phyloP scores from a whole-genome alignment of 2,329 filamentous ascomycete species.

The Fusarium poae region DNA sequence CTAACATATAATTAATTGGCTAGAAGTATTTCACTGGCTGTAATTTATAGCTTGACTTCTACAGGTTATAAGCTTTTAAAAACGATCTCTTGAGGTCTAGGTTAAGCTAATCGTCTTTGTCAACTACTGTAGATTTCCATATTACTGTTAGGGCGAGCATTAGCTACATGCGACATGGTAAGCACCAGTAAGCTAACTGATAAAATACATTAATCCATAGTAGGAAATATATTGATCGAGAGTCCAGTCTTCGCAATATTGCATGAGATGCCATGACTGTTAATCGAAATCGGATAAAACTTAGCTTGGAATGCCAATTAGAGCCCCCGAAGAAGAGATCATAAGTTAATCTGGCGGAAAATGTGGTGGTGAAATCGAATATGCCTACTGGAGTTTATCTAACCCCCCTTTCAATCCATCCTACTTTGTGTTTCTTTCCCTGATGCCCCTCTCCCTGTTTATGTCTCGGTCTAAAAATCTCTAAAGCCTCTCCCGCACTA shows the following conservation, averaged over 20 bases:
- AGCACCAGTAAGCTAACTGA: background rate
- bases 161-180: background rate
- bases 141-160: background rate
- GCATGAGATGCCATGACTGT: background rate
- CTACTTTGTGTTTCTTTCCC: too few relatives aligned
- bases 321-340: background rate
- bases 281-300: background rate
- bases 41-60: too few relatives aligned
- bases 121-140: background rate
- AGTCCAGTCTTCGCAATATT: conserved; percentile 4
- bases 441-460: too few relatives aligned
- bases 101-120: background rate
- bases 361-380: conserved; percentile 6
- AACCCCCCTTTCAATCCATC: too few relatives aligned
- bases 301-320: background rate
- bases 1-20: too few relatives aligned
- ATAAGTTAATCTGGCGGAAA: background rate
- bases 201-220: background rate
- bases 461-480: too few relatives aligned
- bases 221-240: conserved; percentile 3
- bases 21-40: too few relatives aligned
- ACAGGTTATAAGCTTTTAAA: background rate
- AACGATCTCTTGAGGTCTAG: background rate
- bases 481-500: too few relatives aligned
- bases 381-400: conserved; percentile 10